Evolutionary conservation across 345 rosid species (phyloP).

Genomic region (Brassica nigra): DNA sequence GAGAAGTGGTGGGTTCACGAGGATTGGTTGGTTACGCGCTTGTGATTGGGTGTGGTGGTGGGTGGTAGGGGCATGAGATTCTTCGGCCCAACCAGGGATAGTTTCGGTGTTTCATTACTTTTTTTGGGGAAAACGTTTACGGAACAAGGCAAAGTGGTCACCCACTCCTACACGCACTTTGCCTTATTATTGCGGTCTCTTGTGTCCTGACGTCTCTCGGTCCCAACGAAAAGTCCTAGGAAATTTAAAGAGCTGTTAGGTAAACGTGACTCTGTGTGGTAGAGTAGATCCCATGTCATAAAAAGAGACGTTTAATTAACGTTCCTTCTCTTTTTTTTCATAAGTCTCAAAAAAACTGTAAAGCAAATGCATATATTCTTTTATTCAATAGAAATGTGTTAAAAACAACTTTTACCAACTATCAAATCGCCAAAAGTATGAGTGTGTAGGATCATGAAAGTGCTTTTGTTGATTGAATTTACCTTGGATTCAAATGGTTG

Average conservation of each 20-base stretch:
- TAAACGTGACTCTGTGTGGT: neutral
- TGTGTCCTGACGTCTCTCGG: constrained; percentile 4
- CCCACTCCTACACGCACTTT: constrained; percentile 29
- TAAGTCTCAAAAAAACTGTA: neutral
- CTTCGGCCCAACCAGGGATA: constrained; percentile 34
- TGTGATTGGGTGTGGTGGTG: neutral
- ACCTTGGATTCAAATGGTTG: too few relatives aligned
- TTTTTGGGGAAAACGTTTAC: neutral
- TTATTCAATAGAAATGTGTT: neutral
- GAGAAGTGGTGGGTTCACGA: constrained; percentile 36
- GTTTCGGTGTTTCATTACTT: constrained; percentile 2
- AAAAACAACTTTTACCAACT: neutral
- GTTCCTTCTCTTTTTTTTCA: neutral
- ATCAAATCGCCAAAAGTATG: neutral
- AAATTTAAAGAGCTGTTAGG: neutral
- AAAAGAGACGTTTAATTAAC: neutral
- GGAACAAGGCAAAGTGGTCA: constrained; percentile 15
- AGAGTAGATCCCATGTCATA: neutral
- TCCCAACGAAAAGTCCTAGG: constrained; percentile 2
- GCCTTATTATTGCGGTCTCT: constrained; percentile 9
- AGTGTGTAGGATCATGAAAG: neutral
- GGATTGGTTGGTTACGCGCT: constrained; percentile 24
- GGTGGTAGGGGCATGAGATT: constrained; percentile 30
- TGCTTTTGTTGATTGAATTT: neutral
- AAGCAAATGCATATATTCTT: neutral